These are phyloP conservation scores for Stephanodiscus minutulus DNA, from an alignment of 108 stramenopile species.

Conservation along the genomic window DNA sequence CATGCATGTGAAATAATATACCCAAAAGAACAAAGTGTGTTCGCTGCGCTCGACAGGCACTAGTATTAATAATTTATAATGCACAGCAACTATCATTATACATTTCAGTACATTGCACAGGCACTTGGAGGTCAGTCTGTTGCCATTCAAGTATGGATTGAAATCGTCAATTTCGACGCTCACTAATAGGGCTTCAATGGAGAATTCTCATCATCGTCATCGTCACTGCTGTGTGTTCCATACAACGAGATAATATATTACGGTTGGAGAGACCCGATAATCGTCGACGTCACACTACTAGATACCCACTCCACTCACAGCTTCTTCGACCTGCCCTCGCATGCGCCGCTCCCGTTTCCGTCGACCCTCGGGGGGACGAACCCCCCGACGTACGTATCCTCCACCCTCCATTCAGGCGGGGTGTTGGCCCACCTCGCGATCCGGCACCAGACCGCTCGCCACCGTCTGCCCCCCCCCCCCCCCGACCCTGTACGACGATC, in stretches of 20 bases:
- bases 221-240: background rate
- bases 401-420: slow-evolving; percentile 43
- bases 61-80: too few relatives aligned
- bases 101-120: too few relatives aligned
- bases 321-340: slow-evolving; percentile 8
- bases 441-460: slow-evolving; percentile 39
- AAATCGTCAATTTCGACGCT: too few relatives aligned
- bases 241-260: background rate
- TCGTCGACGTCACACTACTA: too few relatives aligned
- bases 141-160: too few relatives aligned
- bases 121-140: too few relatives aligned
- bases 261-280: too few relatives aligned
- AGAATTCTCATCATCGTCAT: background rate
- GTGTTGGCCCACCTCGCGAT: slow-evolving; percentile 41
- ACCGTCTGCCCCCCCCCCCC: slow-evolving; percentile 26
- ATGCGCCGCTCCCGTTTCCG: background rate
- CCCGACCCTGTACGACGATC: slow-evolving; percentile 19
- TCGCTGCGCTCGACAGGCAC: too few relatives aligned
- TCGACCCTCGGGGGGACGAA: background rate
- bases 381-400: slow-evolving; percentile 40
- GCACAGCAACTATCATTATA: too few relatives aligned
- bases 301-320: slow-evolving; percentile 6
- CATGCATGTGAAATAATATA: too few relatives aligned
- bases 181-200: background rate
- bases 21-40: too few relatives aligned